Base-by-base conservation (phyloP, 1,284 basidiomycete species). In the Malassezia globosa region DNA sequence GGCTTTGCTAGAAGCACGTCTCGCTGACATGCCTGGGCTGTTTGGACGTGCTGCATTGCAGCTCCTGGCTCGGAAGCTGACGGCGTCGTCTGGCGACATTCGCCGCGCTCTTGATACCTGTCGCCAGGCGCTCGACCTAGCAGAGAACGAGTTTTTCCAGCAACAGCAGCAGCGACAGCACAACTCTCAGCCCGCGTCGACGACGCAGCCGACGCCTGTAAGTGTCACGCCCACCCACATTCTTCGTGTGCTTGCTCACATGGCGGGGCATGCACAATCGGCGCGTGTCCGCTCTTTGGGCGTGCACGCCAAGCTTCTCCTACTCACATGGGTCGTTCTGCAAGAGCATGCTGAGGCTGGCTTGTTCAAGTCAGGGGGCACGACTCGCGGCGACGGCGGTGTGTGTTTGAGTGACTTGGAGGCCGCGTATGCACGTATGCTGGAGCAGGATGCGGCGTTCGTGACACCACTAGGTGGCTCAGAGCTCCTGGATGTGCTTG, bases 21-120 rank as follows among this genome's bases (percentile, higher is more conserved):
- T 75, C 3, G 50, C 51, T 4, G 47, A 49, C 7, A 23, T 51
- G 16, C 53, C 71, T 6, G 63, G 68, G 4, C 56, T 74, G 27
- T 63, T 75, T 46, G 59, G 63, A 27, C 59, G 59, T 10, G 56
- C 71, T 1, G 74, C 73, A 0, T 64, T 75, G 24, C 65, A 73
- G 34, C 58, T 75, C 16, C 64, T 69, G n/a, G 61, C 73, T 2
- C 72, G 70, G 46, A 74, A 72, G 54, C 66, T 75, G 35, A 72
- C 73, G 13, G 58, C 67, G 3, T 64, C 62, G 0, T 72, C 73
- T 0, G 74, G 74, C 13, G 74, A 75, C 51, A 48, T 75, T 13
- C 61, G 74, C 23, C 68, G 69, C 29, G 71, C 73, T 35, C 63
- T 75, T 37, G 67, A 72, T 39, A 63, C 73, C 14, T 60, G 68